These are phyloP conservation scores for Calonectria montana DNA, from an alignment of 2,329 filamentous ascomycete genomes.

Conservation along the genomic window DNA sequence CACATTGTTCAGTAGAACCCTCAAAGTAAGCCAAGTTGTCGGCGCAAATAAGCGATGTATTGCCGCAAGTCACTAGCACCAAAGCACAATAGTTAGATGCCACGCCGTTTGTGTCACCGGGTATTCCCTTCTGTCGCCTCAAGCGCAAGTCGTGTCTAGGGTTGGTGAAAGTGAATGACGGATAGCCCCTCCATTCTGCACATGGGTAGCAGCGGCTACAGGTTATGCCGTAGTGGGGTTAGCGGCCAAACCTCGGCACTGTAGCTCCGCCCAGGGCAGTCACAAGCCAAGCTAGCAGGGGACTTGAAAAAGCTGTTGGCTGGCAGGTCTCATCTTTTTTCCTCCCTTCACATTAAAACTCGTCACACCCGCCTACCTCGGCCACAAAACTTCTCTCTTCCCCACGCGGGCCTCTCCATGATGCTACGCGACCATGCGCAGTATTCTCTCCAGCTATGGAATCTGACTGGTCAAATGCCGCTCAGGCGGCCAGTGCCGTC, in stretches of 20 bases:
- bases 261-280: constrained; percentile 37
- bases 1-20: constrained; percentile 34
- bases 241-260: constrained; percentile 42
- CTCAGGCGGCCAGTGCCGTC: constrained; percentile 47
- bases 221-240: constrained; percentile 28
- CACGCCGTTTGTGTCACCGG: neutral
- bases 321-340: constrained; percentile 28
- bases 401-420: constrained; percentile 43
- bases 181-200: constrained; percentile 38
- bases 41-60: constrained; percentile 23
- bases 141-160: constrained; percentile 18
- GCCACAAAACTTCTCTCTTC: constrained; percentile 21
- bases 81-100: neutral
- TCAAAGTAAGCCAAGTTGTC: neutral
- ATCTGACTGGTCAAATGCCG: constrained; percentile 54
- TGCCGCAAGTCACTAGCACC: constrained; percentile 20
- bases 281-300: constrained; percentile 43
- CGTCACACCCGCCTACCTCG: constrained; percentile 19
- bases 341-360: constrained; percentile 40
- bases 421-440: constrained; percentile 50
- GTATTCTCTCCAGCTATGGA: constrained; percentile 52
- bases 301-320: constrained; percentile 29
- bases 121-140: constrained; percentile 17
- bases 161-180: constrained; percentile 17
- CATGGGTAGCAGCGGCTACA: constrained; percentile 34